Base-by-base conservation (phyloP, 306 rosid genomes). In the Gleditsia sinensis region DNA sequence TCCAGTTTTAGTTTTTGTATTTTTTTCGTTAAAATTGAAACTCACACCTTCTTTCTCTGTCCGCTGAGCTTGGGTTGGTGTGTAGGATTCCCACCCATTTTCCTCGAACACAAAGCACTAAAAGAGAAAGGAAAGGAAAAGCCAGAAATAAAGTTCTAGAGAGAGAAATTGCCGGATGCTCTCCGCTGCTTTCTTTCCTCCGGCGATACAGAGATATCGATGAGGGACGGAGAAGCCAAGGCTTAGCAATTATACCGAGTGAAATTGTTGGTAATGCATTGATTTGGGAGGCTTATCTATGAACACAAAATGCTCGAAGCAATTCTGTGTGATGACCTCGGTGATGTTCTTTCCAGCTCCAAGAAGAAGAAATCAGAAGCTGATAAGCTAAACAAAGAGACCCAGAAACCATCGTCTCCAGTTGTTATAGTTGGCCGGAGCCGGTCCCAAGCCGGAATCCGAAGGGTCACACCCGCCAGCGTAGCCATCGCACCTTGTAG, bases 381-480 rank as follows among this genome's bases (percentile, higher is more conserved):
- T 6, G 92, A 77, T 9, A 85, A 79, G 62, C 49, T 82, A 25
- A 82, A 57, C 1, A 64, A 20, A 32, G 84, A 64, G 45, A 9
- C 48, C 2, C 54, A 37, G 3, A 57, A 80, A 34, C 75, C 77
- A 7, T 53, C 75, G 24, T 83, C 80, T 9, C 86, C 90, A 67
- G 78, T 51, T 6, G 49, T 72, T 1, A 57, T 71, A 0, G 80
- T 74, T 20, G 88, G 86, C 4, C 81, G 94, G 5, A 84, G 81
- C 72, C 87, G 99, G 36, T 87, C 96, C 0, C 97, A 87, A 69
- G 91, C 80, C 7, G 86, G 87, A 5, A 75, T 86, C 0, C 77
- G 99, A 10, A 86, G 98, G 24, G 97, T 95, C 20, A 85, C 96
- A 0, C 99, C 99, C 0, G 84, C 96, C 1, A 58, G 82, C 6